Evolutionary conservation across 257 asterid species (phyloP), one percentile per base, ranked within the genome.

Genomic region (Parsonsia alboflavescens): DNA sequence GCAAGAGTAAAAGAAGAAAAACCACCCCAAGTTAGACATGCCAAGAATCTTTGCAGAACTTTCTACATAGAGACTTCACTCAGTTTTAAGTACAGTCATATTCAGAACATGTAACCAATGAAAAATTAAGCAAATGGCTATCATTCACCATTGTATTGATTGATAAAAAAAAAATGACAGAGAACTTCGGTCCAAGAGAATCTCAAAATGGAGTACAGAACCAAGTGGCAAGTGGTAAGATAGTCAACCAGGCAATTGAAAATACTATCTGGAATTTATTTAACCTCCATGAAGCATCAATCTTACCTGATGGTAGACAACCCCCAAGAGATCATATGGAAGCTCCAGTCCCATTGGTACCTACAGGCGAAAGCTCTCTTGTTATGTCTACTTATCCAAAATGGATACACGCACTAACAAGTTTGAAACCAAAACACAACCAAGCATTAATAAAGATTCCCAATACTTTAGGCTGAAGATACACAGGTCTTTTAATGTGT

Each of bases 291-390:
- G 2, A 39, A 65, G 49, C 50, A 52, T 49, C 52, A 64, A 73
- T 68, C 88, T 85, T 80, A 92, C 97, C 83, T 90, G 97, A 84
- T 94, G 97, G 84, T 90, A 94, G 71, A 92, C 80, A 80, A 83
- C 89, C 72, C 99, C 99, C 79, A 92, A 53, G 57, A 87, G 91
- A 83, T 92, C 96, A 76, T 76, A 90, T 2, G 97, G 82, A 48
- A 92, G 83, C 90, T 92, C 97, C 86, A 94, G 75, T 30, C 99
- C 99, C 90, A 90, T 82, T 10, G 88, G 90, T 33, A 92, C 89
- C 99, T 94, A 75, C 86, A 84, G 53, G 39, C 46, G 17, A 42
- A 24, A 58, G 56, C 44, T 28, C 44, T 28, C 61, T 17, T 54
- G 41, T 67, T 58, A 75, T n/a, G 39, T 53, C 70, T 28, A 28